These are phyloP conservation scores for Aspergillus fumigatus DNA, from an alignment of 2,329 filamentous ascomycete genomes.

Conservation along the genomic window DNA sequence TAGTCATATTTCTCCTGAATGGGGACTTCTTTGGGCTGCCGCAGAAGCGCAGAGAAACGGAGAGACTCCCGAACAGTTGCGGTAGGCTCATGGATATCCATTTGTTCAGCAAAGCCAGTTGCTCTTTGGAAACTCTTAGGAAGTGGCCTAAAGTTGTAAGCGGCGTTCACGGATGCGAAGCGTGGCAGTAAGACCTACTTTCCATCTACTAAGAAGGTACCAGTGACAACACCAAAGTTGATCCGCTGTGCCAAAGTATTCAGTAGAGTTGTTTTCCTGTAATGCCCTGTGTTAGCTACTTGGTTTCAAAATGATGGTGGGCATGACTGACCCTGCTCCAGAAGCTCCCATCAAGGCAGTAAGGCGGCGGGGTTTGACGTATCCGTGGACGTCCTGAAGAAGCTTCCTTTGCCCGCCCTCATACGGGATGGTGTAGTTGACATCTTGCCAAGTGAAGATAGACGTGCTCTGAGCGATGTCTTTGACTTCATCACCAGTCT, in stretches of 20 bases:
- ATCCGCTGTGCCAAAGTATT: conserved; percentile 45
- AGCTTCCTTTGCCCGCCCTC: conserved; percentile 44
- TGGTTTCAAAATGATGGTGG: background rate
- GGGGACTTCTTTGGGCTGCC: conserved; percentile 56
- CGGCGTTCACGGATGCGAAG: background rate
- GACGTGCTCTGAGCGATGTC: conserved; percentile 61
- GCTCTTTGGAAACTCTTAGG: conserved; percentile 49
- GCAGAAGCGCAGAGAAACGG: conserved; percentile 60
- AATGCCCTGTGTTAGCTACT: background rate
- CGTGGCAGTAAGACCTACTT: conserved; percentile 23
- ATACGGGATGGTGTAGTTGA: conserved; percentile 64
- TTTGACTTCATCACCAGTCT: conserved; percentile 32
- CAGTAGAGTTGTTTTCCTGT: conserved; percentile 47
- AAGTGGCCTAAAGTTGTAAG: conserved; percentile 29
- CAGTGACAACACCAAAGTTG: conserved; percentile 42
- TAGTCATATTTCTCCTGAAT: conserved; percentile 62
- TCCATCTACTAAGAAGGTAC: conserved; percentile 44
- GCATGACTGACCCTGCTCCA: conserved; percentile 44
- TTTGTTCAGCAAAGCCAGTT: conserved; percentile 57
- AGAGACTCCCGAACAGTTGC: conserved; percentile 64
- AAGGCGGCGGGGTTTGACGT: conserved; percentile 70
- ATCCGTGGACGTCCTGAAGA: conserved; percentile 62
- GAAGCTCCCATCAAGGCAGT: conserved; percentile 79
- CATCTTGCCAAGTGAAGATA: conserved; percentile 79
- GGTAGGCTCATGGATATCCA: conserved; percentile 63